Evolutionary conservation across 495 filamentous ascomycete genomes (phyloP).

Genomic region (Lasiosphaeris hirsuta): DNA sequence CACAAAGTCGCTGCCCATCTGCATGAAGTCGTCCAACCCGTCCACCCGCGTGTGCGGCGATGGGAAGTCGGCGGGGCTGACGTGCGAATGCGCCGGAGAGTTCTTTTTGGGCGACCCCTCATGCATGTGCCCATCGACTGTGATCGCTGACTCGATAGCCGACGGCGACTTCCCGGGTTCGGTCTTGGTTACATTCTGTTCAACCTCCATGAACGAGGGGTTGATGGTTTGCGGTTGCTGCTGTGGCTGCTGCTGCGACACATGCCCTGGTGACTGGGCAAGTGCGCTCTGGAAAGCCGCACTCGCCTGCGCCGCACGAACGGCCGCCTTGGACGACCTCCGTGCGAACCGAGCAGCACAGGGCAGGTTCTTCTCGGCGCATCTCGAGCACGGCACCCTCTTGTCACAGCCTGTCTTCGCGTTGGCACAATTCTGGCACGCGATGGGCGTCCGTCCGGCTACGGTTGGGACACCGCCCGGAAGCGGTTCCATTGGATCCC

Average conservation of each 20-base stretch:
- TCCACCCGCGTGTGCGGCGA: slow-evolving; percentile 34
- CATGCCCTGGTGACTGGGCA: slow-evolving; percentile 20
- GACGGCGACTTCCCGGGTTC: slow-evolving; percentile 23
- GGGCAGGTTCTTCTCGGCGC: slow-evolving; percentile 52
- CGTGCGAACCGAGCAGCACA: slow-evolving; percentile 56
- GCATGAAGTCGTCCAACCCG: slow-evolving; percentile 36
- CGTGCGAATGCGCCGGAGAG: slow-evolving; percentile 32
- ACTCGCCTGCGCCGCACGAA: slow-evolving; percentile 36
- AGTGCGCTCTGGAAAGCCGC: slow-evolving; percentile 19
- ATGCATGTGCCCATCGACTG: slow-evolving; percentile 27
- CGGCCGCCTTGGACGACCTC: slow-evolving; percentile 49
- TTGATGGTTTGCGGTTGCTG: slow-evolving; percentile 26
- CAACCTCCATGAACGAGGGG: slow-evolving; percentile 40
- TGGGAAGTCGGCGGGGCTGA: slow-evolving; percentile 30
- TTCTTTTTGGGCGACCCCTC: slow-evolving; percentile 25
- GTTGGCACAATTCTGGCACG: slow-evolving; percentile 57
- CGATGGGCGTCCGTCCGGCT: slow-evolving; percentile 47
- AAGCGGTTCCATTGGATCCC: slow-evolving; percentile 39
- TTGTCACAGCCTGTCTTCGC: slow-evolving; percentile 70
- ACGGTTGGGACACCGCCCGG: slow-evolving; percentile 36
- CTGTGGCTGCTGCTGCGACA: slow-evolving; percentile 15
- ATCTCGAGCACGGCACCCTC: slow-evolving; percentile 57
- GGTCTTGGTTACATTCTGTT: slow-evolving; percentile 22
- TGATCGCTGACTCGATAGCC: slow-evolving; percentile 24
- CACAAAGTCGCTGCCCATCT: slow-evolving; percentile 27